Evolutionary conservation across 192 early-diverging fungal genomes (phyloP).

Genomic region (Coemansia sp.): DNA sequence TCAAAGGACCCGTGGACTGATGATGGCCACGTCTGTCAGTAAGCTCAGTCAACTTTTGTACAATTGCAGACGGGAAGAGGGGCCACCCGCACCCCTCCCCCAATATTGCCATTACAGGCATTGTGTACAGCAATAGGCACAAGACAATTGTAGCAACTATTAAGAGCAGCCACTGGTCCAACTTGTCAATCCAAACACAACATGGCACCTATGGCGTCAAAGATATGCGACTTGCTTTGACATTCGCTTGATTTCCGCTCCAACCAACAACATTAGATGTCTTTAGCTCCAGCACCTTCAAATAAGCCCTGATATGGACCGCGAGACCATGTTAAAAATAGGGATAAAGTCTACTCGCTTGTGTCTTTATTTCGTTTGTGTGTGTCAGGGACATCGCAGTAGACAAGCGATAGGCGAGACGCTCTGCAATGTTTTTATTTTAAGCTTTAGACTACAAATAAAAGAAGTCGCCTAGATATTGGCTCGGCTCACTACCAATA

Average conservation of each 20-base stretch:
- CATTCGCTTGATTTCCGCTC: neutral
- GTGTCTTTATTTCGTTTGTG: neutral
- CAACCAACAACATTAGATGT: neutral
- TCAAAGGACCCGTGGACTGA: neutral
- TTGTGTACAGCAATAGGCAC: constrained; percentile 11
- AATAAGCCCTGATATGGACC: neutral
- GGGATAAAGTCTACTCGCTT: neutral
- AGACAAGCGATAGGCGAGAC: neutral
- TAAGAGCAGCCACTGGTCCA: constrained; percentile 2
- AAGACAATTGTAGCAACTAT: constrained; percentile 8
- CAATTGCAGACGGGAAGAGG: neutral
- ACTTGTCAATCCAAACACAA: neutral
- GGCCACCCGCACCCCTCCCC: neutral
- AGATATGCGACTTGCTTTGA: neutral
- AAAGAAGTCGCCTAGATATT: neutral
- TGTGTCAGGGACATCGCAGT: neutral
- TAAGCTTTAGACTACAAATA: neutral
- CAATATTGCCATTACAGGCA: constrained; percentile 9
- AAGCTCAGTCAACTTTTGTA: neutral
- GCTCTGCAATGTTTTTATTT: neutral
- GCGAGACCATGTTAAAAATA: neutral
- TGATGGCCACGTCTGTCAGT: neutral
- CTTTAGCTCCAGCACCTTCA: neutral
- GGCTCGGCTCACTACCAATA: neutral
- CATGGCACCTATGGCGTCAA: neutral